A percentile compares a stretch with the other conserved stretches of the same genome.
phyloP scores from a whole-genome alignment of 257 asterid genomes.

The Salvia miltiorrhiza region DNA sequence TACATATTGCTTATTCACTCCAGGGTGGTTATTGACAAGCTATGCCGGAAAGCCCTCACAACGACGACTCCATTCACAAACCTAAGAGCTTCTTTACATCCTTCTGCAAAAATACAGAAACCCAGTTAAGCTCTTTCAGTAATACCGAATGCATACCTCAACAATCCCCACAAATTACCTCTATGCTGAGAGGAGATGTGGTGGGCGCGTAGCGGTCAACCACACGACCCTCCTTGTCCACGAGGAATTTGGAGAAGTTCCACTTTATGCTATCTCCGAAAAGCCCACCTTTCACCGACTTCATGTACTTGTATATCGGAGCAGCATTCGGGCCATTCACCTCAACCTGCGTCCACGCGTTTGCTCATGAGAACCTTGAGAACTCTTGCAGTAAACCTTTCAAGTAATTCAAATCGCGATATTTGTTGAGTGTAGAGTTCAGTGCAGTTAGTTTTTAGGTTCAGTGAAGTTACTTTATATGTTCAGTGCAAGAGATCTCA shows the following conservation, averaged over 20 bases:
- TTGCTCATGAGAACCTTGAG: no score
- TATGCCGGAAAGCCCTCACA: no score
- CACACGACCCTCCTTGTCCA: conserved; percentile 75
- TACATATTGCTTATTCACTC: background rate
- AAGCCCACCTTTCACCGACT: conserved; percentile 84
- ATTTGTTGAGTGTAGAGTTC: no score
- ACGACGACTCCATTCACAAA: background rate
- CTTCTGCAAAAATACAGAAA: background rate
- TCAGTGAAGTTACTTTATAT: no score
- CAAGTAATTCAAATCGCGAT: no score
- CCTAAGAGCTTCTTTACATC: background rate
- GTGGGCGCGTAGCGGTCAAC: conserved; percentile 93
- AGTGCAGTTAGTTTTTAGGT: no score
- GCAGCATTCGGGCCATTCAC: conserved; percentile 77
- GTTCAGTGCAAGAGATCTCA: no score
- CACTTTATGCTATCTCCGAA: conserved; percentile 78
- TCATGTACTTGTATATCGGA: conserved; percentile 73
- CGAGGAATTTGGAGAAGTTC: conserved; percentile 89
- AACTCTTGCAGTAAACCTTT: no score
- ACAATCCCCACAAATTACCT: conserved; percentile 39
- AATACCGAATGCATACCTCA: background rate
- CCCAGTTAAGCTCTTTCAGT: background rate
- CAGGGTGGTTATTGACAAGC: background rate
- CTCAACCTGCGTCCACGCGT: conserved; percentile 44
- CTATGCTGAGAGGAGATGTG: conserved; percentile 83